These are phyloP conservation scores for Hydnomerulius pinastri DNA, from an alignment of 768 basidiomycete species.

Conservation along the genomic window DNA sequence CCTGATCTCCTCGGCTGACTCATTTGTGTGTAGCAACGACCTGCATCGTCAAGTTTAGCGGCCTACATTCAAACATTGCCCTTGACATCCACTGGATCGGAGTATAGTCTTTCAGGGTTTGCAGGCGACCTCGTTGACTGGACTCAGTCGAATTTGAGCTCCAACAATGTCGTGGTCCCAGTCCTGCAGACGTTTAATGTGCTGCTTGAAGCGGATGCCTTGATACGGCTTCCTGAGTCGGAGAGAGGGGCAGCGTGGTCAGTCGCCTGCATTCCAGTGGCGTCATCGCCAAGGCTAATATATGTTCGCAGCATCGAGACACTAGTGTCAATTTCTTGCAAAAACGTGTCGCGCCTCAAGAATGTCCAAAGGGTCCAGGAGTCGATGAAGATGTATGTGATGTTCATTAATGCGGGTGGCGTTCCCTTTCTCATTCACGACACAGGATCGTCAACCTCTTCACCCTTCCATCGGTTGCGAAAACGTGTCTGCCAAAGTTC, in stretches of 20 bases:
- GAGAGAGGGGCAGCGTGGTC: slow-evolving; percentile 55
- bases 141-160: slow-evolving; percentile 52
- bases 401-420: slow-evolving; percentile 26
- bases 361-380: slow-evolving; percentile 80
- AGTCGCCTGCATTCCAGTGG: slow-evolving; percentile 25
- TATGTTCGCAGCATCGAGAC: slow-evolving; percentile 49
- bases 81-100: slow-evolving; percentile 27
- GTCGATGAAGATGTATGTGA: slow-evolving; percentile 78
- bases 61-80: slow-evolving; percentile 59
- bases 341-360: slow-evolving; percentile 70
- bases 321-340: slow-evolving; percentile 58
- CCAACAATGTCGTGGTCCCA: slow-evolving; percentile 81
- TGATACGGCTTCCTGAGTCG: slow-evolving; percentile 50
- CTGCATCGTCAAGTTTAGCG: slow-evolving; percentile 61
- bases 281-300: slow-evolving; percentile 10
- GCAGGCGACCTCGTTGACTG: slow-evolving; percentile 58
- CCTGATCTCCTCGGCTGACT: slow-evolving; percentile 10
- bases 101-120: slow-evolving; percentile 54
- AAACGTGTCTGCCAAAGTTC: slow-evolving; percentile 47
- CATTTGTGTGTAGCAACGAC: slow-evolving; percentile 57
- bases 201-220: slow-evolving; percentile 67
- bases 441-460: slow-evolving; percentile 69
- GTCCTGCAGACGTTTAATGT: slow-evolving; percentile 74
- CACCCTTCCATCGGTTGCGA: slow-evolving; percentile 45
- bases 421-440: slow-evolving; percentile 13